Base-by-base conservation (phyloP, 805 yeast genomes). In the Phaffomyces antillensis region DNA sequence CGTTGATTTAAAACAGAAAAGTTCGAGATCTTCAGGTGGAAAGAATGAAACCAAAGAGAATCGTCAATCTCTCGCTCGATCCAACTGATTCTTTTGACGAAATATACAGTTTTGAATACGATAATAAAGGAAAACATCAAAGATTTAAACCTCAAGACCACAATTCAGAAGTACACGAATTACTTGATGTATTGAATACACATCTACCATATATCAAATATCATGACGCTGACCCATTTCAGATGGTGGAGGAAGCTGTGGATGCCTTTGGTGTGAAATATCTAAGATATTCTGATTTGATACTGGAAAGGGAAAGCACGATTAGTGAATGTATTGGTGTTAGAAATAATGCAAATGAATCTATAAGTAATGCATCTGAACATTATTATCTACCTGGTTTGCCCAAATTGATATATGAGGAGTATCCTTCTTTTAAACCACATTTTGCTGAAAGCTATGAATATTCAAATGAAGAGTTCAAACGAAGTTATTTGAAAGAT, bases 391-490 rank as follows among this genome's bases (percentile, higher is more conserved):
- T 54, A 3, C 61, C 61, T 3, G 54, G 56, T 0, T 17, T 56
- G 32, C 60, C 61, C 2, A 44, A 45, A 13, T 34, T 54, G 18
- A 40, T 56, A 4, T 54, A 50, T 36, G 60, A 58, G 36, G 54
- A 51, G 9, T 58, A 57, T 36, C 62, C 62, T 1, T 45, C 50
- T 5, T 52, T 59, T 34, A 47, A 43, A 24, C 62, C 62, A 13
- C 46, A 44, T 17, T 28, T 37, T 3, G 46, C 42, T 2, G 32
- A 34, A 5, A 51, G 58, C 33, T 15, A 30, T 8, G 60, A 56
- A 39, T 36, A 47, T 11, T 34, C 46, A 0, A 51, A 54, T 32
- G 48, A 51, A 7, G 53, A 53, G 9, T 54, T 44, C 25, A 45
- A 35, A 26, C 31, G 40, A 11, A 36, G 28, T 11, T 48, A 36